Evolutionary conservation across 23 red algal species (phyloP).

Genomic region (Gracilaria gracilis): DNA sequence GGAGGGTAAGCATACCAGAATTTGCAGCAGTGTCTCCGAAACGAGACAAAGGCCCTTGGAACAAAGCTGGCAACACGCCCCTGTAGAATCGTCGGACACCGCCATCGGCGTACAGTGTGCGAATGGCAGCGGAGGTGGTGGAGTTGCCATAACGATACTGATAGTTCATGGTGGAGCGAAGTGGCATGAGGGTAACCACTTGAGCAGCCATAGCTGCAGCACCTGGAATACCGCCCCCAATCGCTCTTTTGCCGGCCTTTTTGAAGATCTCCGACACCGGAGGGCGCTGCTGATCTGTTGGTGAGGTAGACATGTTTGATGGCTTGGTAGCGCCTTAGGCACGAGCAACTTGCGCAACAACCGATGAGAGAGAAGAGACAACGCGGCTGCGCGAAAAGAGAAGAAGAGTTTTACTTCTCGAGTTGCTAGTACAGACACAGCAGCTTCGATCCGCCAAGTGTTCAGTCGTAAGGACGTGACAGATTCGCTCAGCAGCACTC

Average conservation of each 20-base stretch:
- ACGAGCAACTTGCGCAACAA: not conserved
- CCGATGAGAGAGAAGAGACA: not conserved
- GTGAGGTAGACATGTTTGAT: conserved; percentile 12
- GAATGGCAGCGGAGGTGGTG: conserved; percentile 48
- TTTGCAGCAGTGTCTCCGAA: conserved; percentile 82
- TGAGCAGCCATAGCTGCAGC: conserved; percentile 74
- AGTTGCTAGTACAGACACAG: no score
- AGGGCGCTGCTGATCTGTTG: conserved; percentile 20
- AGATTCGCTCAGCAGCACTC: not conserved
- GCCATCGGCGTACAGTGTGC: conserved; percentile 67
- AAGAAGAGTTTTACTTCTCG: not conserved
- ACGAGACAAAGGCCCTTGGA: conserved; percentile 73
- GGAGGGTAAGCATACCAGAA: conserved; percentile 67
- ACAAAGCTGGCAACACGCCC: conserved; percentile 62
- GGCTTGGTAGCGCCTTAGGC: not conserved
- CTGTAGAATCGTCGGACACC: conserved; percentile 79
- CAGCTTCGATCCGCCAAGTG: no score
- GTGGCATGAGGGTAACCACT: conserved; percentile 70
- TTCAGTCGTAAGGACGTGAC: not conserved
- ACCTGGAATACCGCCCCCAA: conserved; percentile 73
- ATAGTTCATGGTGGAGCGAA: conserved; percentile 78
- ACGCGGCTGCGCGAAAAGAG: not conserved
- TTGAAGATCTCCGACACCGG: conserved; percentile 61
- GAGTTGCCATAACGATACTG: conserved; percentile 75
- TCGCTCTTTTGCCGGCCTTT: conserved; percentile 68